Percentiles rank a stretch among this genome's conserved stretches.
phyloP scores from a whole-genome alignment of 2,329 filamentous ascomycete genomes.

The Diaporthe citrichinensis region DNA sequence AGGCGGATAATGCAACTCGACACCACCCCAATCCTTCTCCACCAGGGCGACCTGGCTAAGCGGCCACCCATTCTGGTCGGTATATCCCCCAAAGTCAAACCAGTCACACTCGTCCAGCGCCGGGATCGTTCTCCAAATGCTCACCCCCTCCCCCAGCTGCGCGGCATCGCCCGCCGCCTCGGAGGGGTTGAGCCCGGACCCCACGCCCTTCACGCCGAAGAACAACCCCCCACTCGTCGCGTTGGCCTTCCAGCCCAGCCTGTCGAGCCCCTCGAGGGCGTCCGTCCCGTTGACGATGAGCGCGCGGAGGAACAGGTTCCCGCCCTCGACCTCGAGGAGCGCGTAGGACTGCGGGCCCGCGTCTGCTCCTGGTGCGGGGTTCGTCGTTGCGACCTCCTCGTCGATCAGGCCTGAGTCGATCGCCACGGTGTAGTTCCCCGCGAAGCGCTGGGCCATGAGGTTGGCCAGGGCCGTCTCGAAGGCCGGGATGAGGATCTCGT shows the following conservation, averaged over 20 bases:
- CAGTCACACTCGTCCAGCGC: constrained; percentile 20
- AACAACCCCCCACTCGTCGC: not conserved
- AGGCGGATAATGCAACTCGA: constrained; percentile 22
- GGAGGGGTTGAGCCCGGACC: constrained; percentile 9
- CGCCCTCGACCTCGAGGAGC: not conserved
- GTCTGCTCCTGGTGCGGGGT: fast-evolving
- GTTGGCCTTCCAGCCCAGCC: constrained; percentile 4
- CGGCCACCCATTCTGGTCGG: constrained; percentile 8
- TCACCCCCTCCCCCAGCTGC: not conserved
- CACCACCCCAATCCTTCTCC: constrained; percentile 20
- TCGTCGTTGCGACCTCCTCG: not conserved
- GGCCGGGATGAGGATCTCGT: constrained; percentile 16
- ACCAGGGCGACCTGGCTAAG: constrained; percentile 13
- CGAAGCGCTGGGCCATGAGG: not conserved
- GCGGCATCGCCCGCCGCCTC: not conserved
- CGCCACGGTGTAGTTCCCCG: constrained; percentile 9
- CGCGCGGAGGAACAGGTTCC: constrained; percentile 3
- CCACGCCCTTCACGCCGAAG: not conserved
- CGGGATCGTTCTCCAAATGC: not conserved
- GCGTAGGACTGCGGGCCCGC: constrained; percentile 2
- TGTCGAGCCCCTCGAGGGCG: constrained; percentile 20
- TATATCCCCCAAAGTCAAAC: constrained; percentile 13
- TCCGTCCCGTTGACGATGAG: constrained; percentile 22
- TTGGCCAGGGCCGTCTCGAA: not conserved
- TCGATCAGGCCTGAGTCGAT: not conserved